Evolutionary conservation across 176 grass and related monocot genomes (phyloP), one percentile per base, ranked within the genome.

Genomic region (Avena sativa): DNA sequence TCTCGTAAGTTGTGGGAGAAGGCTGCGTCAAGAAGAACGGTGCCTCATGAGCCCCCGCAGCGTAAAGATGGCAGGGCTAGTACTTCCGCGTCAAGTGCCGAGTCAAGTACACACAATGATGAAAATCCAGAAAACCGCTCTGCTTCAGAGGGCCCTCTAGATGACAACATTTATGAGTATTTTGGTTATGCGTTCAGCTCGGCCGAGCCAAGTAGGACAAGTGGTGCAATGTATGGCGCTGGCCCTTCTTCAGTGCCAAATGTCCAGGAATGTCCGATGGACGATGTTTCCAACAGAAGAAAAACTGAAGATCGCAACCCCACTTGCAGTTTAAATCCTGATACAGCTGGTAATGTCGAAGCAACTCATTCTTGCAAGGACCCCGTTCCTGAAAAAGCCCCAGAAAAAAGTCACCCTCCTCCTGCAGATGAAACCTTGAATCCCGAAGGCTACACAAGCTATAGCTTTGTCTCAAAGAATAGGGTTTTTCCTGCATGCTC

Each of bases 1-100:
- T 30, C 62, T 17, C 92, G 94, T 13, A 81, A 91, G 83, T 34
- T 71, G 76, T 99, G 94, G 97, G 94, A 99, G 91, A 89, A 58
- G 5, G 94, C 97, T 82, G 87, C 92, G 84, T 94, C 71, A 13
- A 99, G 73, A 23, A 96, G 81, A 74, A 85, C 73, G 44, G 80
- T 32, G 21, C 78, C 78, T 80, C 79, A 72, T n/a, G 73, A 26
- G 25, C 57, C 44, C 60, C 83, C n/a, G 28, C 21, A 83, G 38
- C 5, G 43, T 16, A 86, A 53, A 36, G 71, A 81, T 61, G 83
- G 70, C 84, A 53, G 66, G 62, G 25, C 52, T 79, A 89, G 64
- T 87, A 80, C 76, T 73, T 92, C 78, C 2, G 0, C 84, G 64
- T 92, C 93, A 48, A 79, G 71, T 62, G 56, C 71, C 23, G 86